phyloP scores from a whole-genome alignment of 129 eudicot species.

The Dittrichia graveolens region DNA sequence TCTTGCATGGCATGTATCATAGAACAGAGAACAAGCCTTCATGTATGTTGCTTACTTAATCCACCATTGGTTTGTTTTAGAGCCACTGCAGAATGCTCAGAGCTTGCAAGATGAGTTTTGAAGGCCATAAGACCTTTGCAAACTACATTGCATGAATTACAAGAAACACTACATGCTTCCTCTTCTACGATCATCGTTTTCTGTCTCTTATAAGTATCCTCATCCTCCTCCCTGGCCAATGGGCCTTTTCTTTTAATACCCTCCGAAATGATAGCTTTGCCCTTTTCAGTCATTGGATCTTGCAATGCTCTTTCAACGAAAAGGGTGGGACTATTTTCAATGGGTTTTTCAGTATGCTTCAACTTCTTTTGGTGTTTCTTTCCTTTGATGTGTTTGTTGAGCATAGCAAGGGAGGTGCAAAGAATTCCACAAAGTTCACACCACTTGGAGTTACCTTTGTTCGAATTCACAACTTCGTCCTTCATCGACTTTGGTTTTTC shows the following conservation, averaged over 20 bases:
- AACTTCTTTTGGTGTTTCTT: slow-evolving; percentile 24
- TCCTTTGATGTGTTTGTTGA: slow-evolving; percentile 22
- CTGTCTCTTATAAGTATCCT: slow-evolving; percentile 34
- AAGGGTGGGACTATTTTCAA: neutral
- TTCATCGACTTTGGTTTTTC: neutral
- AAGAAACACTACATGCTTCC: slow-evolving; percentile 21
- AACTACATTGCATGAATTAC: slow-evolving; percentile 43
- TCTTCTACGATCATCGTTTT: slow-evolving; percentile 30
- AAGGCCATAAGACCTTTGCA: slow-evolving; percentile 34
- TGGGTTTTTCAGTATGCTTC: neutral
- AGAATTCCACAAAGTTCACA: slow-evolving; percentile 28
- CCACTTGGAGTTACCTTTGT: neutral
- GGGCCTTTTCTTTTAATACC: slow-evolving; percentile 26
- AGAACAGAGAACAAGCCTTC: neutral
- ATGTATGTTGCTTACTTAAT: neutral
- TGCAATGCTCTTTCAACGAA: neutral
- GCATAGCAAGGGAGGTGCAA: neutral
- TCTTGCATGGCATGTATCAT: slow-evolving; percentile 2
- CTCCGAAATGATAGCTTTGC: slow-evolving; percentile 14
- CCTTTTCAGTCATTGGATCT: neutral
- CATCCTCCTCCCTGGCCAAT: slow-evolving; percentile 18
- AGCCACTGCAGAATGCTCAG: neutral
- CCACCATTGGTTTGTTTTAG: neutral
- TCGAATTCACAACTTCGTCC: slow-evolving; percentile 17
- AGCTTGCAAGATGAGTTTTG: neutral